These are phyloP conservation scores for Solanum bulbocastanum DNA, from an alignment of 257 asterid genomes.

Conservation along the genomic window DNA sequence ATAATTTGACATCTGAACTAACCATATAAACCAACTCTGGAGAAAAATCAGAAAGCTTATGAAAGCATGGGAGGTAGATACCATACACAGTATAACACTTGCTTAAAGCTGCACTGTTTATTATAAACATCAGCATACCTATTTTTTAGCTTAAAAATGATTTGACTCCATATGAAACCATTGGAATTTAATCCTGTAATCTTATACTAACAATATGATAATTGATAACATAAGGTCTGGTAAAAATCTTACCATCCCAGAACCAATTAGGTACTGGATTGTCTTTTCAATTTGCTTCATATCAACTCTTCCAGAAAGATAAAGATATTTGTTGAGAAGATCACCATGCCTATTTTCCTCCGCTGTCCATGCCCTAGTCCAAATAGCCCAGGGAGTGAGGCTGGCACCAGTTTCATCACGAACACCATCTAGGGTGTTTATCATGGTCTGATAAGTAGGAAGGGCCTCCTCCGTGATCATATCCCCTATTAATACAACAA, in stretches of 20 bases:
- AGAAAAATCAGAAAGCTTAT: neutral
- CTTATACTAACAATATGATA: neutral
- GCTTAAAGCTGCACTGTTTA: neutral
- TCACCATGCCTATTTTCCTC: constrained; percentile 80
- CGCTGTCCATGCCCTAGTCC: constrained; percentile 79
- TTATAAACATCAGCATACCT: neutral
- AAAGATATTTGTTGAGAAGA: constrained; percentile 55
- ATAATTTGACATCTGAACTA: neutral
- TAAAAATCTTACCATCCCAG: constrained; percentile 31
- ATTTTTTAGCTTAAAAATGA: neutral
- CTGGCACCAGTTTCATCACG: constrained; percentile 79
- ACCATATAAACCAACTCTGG: neutral
- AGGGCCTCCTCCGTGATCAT: constrained; percentile 79
- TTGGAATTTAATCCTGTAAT: neutral
- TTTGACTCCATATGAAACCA: neutral
- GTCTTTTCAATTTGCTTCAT: constrained; percentile 60
- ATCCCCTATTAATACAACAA: constrained; percentile 62
- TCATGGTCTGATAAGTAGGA: constrained; percentile 81
- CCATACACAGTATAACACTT: neutral
- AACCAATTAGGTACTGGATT: constrained; percentile 50
- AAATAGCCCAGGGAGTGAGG: constrained; percentile 59
- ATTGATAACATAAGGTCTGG: neutral
- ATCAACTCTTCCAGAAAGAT: constrained; percentile 64
- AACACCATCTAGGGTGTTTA: constrained; percentile 71
- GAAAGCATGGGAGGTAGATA: neutral